Evolutionary conservation across 2,329 filamentous ascomycete species (phyloP), one percentile per base, ranked within the genome.

Genomic region (Blumeria hordei): DNA sequence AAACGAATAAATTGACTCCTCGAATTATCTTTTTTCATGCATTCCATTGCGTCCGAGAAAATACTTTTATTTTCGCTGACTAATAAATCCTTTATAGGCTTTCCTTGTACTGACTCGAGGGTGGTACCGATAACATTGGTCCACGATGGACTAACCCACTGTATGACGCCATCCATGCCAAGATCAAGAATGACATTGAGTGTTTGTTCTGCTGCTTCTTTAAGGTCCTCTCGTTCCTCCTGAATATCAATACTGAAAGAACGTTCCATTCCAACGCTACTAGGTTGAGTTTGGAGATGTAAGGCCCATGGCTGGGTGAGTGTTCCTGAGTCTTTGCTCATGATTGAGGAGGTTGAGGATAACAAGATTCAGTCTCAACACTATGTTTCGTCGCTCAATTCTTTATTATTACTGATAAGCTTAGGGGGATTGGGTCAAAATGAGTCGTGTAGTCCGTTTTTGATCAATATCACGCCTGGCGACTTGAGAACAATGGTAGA

Each of bases 61-160:
- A 83, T 79, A 58, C 76, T 75, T 62, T 83, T 84, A 68, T 94
- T 84, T 58, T 84, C 85, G 66, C 76, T 74, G 60, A 88, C 72
- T 58, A 96, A 76, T 53, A 95, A 69, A 55, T 94, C 84, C 55
- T 84, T 76, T 59, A 98, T 88, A 58, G 80, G 74, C 60, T 78
- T 81, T 57, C 86, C 86, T 61, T 84, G 75, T 53, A 95, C 79
- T 7, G 77, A 74, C 45, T 84, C 80, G 41, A 81, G 75, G 47
- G 77, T 71, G 3, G 85, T 90, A 57, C 92, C 92, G 58, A 96
- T 83, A 53, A 98, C 83, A 63, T 96, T 88, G 58, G 79, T 78
- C 92, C 92, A 98, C 14, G 90, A 95, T 11, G 88, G 86, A 67
- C 90, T 96, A 62, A 94, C 88, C 86, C 92, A 98, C 69, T 88